These are phyloP conservation scores for Orbilia oligospora DNA, from an alignment of 2,329 filamentous ascomycete species.

Conservation along the genomic window DNA sequence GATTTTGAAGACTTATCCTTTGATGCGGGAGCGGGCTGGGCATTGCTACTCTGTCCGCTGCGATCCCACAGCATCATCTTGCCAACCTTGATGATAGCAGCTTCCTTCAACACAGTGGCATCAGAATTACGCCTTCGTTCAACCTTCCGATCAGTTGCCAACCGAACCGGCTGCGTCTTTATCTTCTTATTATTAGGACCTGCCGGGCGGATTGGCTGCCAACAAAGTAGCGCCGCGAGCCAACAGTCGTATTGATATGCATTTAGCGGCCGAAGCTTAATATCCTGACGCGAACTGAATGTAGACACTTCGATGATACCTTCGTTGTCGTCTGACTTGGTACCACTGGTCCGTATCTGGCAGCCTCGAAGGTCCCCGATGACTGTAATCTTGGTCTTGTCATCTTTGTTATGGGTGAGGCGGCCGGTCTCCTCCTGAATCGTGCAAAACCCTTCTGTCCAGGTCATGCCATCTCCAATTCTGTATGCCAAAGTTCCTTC, in stretches of 20 bases:
- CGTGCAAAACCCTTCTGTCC: constrained; percentile 80
- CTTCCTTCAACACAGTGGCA: constrained; percentile 74
- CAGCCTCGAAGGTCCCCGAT: constrained; percentile 83
- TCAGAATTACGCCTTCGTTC: constrained; percentile 70
- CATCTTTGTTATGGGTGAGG: constrained; percentile 81
- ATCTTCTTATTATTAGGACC: constrained; percentile 72
- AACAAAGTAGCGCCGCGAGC: constrained; percentile 84
- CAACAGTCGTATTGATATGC: constrained; percentile 81
- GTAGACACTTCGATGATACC: constrained; percentile 65
- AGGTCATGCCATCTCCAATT: constrained; percentile 74
- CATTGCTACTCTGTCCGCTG: constrained; percentile 68
- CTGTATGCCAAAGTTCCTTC: constrained; percentile 82
- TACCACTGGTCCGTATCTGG: constrained; percentile 73
- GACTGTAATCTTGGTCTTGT: constrained; percentile 74
- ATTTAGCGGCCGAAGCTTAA: constrained; percentile 75
- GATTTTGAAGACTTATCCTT: constrained; percentile 61
- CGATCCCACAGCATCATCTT: constrained; percentile 94
- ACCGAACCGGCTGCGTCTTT: constrained; percentile 69
- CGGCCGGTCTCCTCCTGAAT: constrained; percentile 83
- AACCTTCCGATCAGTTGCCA: constrained; percentile 65
- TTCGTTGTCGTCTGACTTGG: constrained; percentile 66
- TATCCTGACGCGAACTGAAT: constrained; percentile 70
- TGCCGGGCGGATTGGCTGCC: constrained; percentile 80
- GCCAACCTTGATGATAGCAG: constrained; percentile 93
- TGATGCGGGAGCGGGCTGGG: constrained; percentile 64